Evolutionary conservation across 2,329 filamentous ascomycete species (phyloP).

Genomic region (Cercospora sesami): DNA sequence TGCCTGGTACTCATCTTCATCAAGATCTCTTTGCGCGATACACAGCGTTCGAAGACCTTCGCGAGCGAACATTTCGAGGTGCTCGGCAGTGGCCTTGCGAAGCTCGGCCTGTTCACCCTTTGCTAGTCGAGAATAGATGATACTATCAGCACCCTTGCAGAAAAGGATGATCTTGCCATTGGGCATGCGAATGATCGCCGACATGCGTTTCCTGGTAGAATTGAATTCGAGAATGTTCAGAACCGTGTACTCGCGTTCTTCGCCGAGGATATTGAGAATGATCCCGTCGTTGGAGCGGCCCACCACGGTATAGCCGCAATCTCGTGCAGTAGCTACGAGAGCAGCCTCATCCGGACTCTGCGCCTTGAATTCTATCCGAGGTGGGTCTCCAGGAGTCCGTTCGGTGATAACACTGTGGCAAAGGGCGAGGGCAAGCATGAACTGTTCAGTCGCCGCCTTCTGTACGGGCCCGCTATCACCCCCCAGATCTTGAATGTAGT

Average conservation of each 20-base stretch:
- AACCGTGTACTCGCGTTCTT: conserved; percentile 80
- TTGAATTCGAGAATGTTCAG: conserved; percentile 98
- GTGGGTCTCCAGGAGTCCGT: conserved; percentile 81
- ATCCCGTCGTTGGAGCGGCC: conserved; percentile 78
- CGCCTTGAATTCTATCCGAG: conserved; percentile 90
- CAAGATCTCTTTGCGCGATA: conserved; percentile 78
- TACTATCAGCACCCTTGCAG: conserved; percentile 96
- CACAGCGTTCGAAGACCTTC: conserved; percentile 94
- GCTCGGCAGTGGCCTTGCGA: conserved; percentile 79
- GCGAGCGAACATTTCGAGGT: conserved; percentile 93
- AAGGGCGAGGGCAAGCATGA: conserved; percentile 93
- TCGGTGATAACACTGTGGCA: conserved; percentile 97
- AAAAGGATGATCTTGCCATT: conserved; percentile 85
- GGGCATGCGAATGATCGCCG: conserved; percentile 92
- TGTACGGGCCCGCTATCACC: conserved; percentile 77
- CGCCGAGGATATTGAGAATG: conserved; percentile 80
- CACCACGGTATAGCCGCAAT: conserved; percentile 91
- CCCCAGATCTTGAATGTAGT: conserved; percentile 79
- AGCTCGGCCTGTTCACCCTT: conserved; percentile 83
- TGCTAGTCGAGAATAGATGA: conserved; percentile 90
- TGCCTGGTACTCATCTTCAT: conserved; percentile 75
- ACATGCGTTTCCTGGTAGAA: conserved; percentile 95
- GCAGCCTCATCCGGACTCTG: conserved; percentile 97
- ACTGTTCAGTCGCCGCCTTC: conserved; percentile 74
- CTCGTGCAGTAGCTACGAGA: conserved; percentile 87